Evolutionary conservation across 305 asterid genomes (phyloP).

Genomic region (Fraxinus baroniana): DNA sequence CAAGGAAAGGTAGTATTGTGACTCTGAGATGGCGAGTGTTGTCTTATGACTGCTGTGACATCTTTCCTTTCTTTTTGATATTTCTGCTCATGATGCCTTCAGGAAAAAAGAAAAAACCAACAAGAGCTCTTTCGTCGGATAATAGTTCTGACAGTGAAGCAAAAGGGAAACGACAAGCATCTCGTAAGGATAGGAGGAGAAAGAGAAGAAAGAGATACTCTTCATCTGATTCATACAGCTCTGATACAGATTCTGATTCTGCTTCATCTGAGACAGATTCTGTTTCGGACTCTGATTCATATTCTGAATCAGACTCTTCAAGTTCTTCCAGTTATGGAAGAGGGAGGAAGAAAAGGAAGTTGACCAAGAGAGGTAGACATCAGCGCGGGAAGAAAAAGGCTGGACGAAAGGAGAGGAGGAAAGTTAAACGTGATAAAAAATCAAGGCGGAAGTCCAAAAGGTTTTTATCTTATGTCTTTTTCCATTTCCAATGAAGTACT

Average conservation of each 20-base stretch:
- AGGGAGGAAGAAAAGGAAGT: conserved; percentile 67
- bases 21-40: not conserved
- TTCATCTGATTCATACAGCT: conserved; percentile 80
- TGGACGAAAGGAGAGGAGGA: conserved; percentile 43
- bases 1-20: conserved; percentile 56
- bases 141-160: conserved; percentile 44
- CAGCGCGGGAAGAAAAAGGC: conserved; percentile 46
- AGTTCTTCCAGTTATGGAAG: conserved; percentile 83
- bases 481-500: conserved; percentile 16
- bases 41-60: conserved; percentile 19
- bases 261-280: conserved; percentile 68
- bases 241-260: conserved; percentile 44
- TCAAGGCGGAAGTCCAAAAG: conserved; percentile 50
- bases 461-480: conserved; percentile 19
- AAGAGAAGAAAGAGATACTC: conserved; percentile 65
- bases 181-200: conserved; percentile 49
- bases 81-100: conserved; percentile 30
- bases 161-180: conserved; percentile 49
- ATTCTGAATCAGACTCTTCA: conserved; percentile 60
- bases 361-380: conserved; percentile 47
- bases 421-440: conserved; percentile 41
- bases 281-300: conserved; percentile 54
- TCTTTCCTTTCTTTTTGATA: conserved; percentile 23
- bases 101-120: conserved; percentile 60
- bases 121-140: conserved; percentile 36